Percentiles rank a stretch among this genome's conserved stretches.
Evolutionary conservation across 1,284 basidiomycete species (phyloP).

Genomic region (Boletus semigastroideus): DNA sequence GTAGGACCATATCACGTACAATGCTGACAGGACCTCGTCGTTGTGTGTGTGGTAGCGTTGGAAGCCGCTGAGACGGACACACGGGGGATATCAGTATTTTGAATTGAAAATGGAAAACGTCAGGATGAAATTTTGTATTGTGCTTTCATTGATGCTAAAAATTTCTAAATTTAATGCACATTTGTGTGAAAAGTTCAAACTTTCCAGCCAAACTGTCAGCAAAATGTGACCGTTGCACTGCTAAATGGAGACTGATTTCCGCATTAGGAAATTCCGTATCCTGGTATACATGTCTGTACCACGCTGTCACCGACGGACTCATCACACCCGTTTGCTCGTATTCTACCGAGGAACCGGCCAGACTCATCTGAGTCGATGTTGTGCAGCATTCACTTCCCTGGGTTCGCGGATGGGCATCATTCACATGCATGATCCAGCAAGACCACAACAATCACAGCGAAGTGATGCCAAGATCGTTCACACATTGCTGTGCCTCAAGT

Average conservation of each 20-base stretch:
- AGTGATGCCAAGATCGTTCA: slow-evolving; percentile 7
- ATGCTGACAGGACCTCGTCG: slow-evolving; percentile 1
- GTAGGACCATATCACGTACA: slow-evolving; percentile 12
- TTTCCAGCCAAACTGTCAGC: too few species aligned
- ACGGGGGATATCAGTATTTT: too few species aligned
- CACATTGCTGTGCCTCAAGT: neutral
- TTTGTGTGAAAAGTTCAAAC: too few species aligned
- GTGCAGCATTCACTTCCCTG: neutral
- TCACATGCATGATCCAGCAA: neutral
- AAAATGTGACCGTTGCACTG: too few species aligned
- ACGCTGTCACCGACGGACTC: neutral
- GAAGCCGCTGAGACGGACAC: neutral
- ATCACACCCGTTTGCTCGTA: too few species aligned
- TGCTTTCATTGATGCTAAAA: too few species aligned
- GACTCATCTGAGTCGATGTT: too few species aligned
- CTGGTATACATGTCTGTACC: neutral
- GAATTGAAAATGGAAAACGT: too few species aligned
- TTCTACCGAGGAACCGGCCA: neutral
- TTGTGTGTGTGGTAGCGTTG: slow-evolving; percentile 2
- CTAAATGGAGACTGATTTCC: too few species aligned
- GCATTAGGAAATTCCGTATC: slow-evolving; percentile 12
- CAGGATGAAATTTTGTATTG: too few species aligned
- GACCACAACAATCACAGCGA: neutral
- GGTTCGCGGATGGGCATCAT: too few species aligned
- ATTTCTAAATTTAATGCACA: too few species aligned